Evolutionary conservation across 371 early-diverging fungal species (phyloP).

Genomic region (Blakeslea trispora): DNA sequence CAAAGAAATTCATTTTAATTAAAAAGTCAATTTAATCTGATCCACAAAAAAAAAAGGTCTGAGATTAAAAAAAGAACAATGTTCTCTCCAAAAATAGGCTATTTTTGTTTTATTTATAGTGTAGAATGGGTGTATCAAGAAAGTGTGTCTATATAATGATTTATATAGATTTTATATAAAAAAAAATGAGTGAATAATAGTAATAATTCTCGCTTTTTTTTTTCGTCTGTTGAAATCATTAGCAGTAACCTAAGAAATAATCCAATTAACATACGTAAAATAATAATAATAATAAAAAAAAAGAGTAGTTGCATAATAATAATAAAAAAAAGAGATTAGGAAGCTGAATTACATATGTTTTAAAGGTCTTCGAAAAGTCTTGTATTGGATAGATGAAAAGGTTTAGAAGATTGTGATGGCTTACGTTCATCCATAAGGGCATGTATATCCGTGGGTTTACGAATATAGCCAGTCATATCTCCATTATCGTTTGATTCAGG

Average conservation of each 20-base stretch:
- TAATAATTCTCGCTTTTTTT: too few species aligned
- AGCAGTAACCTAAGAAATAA: neutral
- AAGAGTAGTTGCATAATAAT: neutral
- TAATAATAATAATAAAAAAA: neutral
- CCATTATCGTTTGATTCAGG: constrained; percentile 9
- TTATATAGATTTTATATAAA: too few species aligned
- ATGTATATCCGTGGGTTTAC: constrained; percentile 18
- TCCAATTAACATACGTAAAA: neutral
- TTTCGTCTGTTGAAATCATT: neutral
- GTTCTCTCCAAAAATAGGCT: too few species aligned
- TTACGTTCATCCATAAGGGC: constrained; percentile 22
- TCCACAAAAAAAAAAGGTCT: too few species aligned
- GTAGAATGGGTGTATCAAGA: too few species aligned
- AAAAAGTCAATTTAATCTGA: too few species aligned
- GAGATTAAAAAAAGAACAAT: too few species aligned
- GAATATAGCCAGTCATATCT: neutral
- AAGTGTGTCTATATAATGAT: too few species aligned
- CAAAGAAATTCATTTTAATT: too few species aligned
- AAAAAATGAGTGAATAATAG: too few species aligned
- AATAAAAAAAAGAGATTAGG: neutral
- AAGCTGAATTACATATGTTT: too few species aligned
- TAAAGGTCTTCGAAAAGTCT: constrained; percentile 40
- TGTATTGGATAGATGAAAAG: constrained; percentile 39
- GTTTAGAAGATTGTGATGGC: constrained; percentile 25
- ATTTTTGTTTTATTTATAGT: too few species aligned